These are phyloP conservation scores for Dictyostelium capitatum DNA, from an alignment of 78 protist species.

Conservation along the genomic window DNA sequence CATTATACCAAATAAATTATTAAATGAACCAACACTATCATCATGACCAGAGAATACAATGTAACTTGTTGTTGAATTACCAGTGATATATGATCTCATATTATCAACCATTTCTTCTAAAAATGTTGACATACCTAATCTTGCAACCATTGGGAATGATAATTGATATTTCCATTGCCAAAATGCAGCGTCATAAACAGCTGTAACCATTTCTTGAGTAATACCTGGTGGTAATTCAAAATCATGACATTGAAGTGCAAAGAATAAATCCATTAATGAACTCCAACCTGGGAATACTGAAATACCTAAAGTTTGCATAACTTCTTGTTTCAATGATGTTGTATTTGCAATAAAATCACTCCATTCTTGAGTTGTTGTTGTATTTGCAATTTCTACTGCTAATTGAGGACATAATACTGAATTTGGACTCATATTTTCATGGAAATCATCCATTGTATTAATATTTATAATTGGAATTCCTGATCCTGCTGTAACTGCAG, in stretches of 20 bases:
- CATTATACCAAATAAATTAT: conserved; percentile 42
- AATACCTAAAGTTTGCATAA: conserved; percentile 16
- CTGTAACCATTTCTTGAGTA: conserved; percentile 28
- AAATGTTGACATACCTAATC: conserved; percentile 51
- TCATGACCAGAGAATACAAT: conserved; percentile 75
- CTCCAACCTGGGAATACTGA: conserved; percentile 41
- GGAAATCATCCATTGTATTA: conserved; percentile 42
- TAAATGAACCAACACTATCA: conserved; percentile 61
- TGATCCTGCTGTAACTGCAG: neutral
- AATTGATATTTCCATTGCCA: conserved; percentile 16
- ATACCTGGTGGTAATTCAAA: conserved; percentile 47
- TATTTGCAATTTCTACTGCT: neutral
- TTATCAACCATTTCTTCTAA: conserved; percentile 47
- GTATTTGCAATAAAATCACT: neutral
- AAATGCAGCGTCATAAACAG: conserved; percentile 24
- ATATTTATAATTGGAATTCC: conserved; percentile 18
- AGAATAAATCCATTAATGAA: conserved; percentile 51
- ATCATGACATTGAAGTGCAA: conserved; percentile 59
- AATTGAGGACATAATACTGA: conserved; percentile 3
- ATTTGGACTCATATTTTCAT: conserved; percentile 57
- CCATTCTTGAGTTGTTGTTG: neutral
- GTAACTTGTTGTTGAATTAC: conserved; percentile 23
- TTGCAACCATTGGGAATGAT: neutral
- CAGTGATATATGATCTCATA: conserved; percentile 29
- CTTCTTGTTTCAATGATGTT: neutral